Evolutionary conservation across 2,329 filamentous ascomycete genomes (phyloP), one percentile per base, ranked within the genome.

Genomic region (Akanthomyces uredinophilus): DNA sequence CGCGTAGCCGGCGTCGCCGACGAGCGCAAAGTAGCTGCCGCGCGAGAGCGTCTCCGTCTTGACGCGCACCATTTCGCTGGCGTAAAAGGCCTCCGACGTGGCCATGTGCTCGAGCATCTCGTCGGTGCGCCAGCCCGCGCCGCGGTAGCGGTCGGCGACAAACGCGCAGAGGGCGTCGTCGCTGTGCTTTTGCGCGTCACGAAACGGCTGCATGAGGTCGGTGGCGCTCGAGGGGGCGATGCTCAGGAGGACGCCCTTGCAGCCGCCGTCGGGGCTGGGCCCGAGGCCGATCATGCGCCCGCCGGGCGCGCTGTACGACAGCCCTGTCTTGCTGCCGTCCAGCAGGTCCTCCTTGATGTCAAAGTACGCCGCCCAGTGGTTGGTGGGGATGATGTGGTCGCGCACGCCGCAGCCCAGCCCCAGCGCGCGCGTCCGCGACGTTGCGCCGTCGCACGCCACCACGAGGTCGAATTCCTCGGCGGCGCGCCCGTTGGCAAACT

Each of bases 1-100:
- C 0, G 79, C 79, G 44, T 77, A 78, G 0, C 72, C 81, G 5
- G 83, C 79, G 58, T 86, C 82, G 0, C 81, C 83, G 1, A 83
- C 66, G 1, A 83, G 69, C 1, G 74, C 75, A n/a, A 83, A 75
- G 0, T 44, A 35, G 18, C 78, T 78, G 0, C 78, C 76, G 0
- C 71, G 71, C 4, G 71, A 78, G 56, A 74, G 66, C 11, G 49
- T 52, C 1, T 75, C 68, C 59, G 80, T 63, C 47, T 77, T 77
- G 35, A 86, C 77, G 37, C 79, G 74, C 0, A 73, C 75, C 50
- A 81, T 68, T 4, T 74, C 70, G 58, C 77, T 73, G 53, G 74
- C 73, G 66, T 83, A 83, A 60, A 83, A 82, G 65, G 83, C 77
- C 2, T 32, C 8, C 10, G 54, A 47, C 1, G 39, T 20, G 27